Base-by-base conservation (phyloP, 371 early-diverging fungal genomes). In the Basidiobolus meristosporus region DNA sequence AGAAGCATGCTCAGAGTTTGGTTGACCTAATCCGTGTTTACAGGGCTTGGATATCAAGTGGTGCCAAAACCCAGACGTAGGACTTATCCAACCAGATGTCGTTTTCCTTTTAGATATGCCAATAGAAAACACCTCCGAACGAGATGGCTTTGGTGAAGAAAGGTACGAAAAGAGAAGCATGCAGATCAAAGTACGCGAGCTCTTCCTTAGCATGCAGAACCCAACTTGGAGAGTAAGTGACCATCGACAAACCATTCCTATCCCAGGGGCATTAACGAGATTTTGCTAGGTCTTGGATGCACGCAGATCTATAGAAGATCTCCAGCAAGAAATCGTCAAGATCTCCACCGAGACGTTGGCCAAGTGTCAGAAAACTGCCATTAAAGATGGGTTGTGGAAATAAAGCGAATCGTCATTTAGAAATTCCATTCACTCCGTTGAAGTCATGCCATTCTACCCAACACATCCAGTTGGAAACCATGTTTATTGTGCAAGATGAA, bases 81-180 rank as follows among this genome's bases (percentile, higher is more conserved):
- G 97, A 1, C 63, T 99, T 17, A 48, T 85, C 5, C 58, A 58
- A 14, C 98, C 99, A 3, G 90, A 93, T 55, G 23, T 85, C 9
- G 81, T 89, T 7, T 53, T 98, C 28, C 98, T 85, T 48, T 46
- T 99, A 48, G 96, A 98, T 52, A 60, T 91, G n/a, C 54, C 72
- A 2, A 69, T 81, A 6, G 63, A 78, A 17, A 75, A 68, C 16
- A 82, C 88, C 1, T 68, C 70, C 23, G 61, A 66, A 38, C 63
- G 98, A 21, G 76, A 68, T 6, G 95, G 82, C 2, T 99, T 78
- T 67, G 99, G 99, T 12, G 70, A 71, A 7, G 99, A 99, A 56
- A 57, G 90, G 2, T 97, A 96, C 52, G 98, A 99, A 60, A 78
- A 71, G 42, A 50, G 64, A 12, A 86, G 82, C n/a, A 62, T 97